Evolutionary conservation across 768 basidiomycete genomes (phyloP).

Genomic region (Phlebiopsis gigantea): DNA sequence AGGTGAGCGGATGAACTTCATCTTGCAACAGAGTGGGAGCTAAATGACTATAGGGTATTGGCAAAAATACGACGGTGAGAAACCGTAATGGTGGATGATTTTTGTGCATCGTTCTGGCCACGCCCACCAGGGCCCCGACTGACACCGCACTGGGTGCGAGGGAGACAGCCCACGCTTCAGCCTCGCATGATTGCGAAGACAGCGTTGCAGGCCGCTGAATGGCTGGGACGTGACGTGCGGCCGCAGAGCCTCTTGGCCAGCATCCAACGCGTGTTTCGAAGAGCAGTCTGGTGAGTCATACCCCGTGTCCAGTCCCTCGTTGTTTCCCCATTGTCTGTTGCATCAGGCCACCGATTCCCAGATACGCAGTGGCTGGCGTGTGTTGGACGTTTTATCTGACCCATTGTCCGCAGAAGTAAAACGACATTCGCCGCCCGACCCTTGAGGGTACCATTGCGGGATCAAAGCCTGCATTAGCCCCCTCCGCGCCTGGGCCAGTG

Average conservation of each 20-base stretch:
- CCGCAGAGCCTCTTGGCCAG: not conserved
- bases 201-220: not conserved
- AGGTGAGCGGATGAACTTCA: too few species aligned
- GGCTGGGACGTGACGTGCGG: slow-evolving; percentile 3
- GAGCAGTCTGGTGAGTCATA: not conserved
- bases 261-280: slow-evolving; percentile 1
- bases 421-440: not conserved
- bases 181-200: slow-evolving; percentile 7
- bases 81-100: not conserved
- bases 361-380: not conserved
- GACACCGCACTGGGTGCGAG: slow-evolving; percentile 1
- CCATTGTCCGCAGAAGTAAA: not conserved
- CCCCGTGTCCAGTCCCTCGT: slow-evolving; percentile 11
- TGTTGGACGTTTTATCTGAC: slow-evolving; percentile 1
- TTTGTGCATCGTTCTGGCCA: slow-evolving; percentile 3
- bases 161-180: slow-evolving; percentile 2
- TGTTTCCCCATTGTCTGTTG: slow-evolving; percentile 15
- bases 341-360: slow-evolving; percentile 2
- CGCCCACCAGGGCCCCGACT: not conserved
- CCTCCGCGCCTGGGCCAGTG: not conserved
- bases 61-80: not conserved
- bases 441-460: not conserved
- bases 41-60: too few species aligned
- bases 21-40: too few species aligned
- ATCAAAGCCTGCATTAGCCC: slow-evolving; percentile 1